Base-by-base conservation (phyloP, 331 rosid genomes). In the Pyrus hybrid region DNA sequence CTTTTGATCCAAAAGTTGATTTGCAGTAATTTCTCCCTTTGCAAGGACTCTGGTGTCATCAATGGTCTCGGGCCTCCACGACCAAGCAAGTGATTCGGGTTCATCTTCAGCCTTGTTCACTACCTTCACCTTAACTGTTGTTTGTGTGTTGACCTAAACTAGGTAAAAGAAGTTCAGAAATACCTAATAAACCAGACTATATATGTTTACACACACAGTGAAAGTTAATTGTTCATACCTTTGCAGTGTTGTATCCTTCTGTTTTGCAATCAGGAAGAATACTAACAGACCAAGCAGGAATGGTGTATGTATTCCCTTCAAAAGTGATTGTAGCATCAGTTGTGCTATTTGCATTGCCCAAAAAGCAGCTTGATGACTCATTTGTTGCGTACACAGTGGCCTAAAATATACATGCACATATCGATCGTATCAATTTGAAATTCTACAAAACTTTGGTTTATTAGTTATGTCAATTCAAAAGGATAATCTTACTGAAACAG, bases 231-330 rank as follows among this genome's bases (percentile, higher is more conserved):
- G 21, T 30, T 32, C 18, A 72, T 64, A 87, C 91, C 85, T 83
- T 86, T 2, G 93, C 91, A 0, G 89, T 85, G 80, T 89, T 89
- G 37, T 84, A 85, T 47, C 17, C 88, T 76, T 84, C 85, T 1
- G 6, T 7, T 60, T 79, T 51, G 70, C 89, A 84, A 60, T 86
- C 82, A 2, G 89, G 87, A 12, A 88, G 90, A 83, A 88, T 72
- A 49, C 82, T 80, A 3, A 88, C 90, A 51, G 93, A 88, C 89
- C 90, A 86, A 14, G 90, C 90, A 3, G 90, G 93, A 71, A 86
- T 66, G 3, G 45, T 9, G 28, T 70, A 77, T 17, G 33, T 73
- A 0, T 29, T 82, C 53, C 85, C 56, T 49, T 45, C 62, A 41
- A 75, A 86, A 18, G 67, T 84, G 26, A 88, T 20, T 22, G 83